phyloP scores from a whole-genome alignment of 139 green algal species.

The Tetradesmus obliquus region DNA sequence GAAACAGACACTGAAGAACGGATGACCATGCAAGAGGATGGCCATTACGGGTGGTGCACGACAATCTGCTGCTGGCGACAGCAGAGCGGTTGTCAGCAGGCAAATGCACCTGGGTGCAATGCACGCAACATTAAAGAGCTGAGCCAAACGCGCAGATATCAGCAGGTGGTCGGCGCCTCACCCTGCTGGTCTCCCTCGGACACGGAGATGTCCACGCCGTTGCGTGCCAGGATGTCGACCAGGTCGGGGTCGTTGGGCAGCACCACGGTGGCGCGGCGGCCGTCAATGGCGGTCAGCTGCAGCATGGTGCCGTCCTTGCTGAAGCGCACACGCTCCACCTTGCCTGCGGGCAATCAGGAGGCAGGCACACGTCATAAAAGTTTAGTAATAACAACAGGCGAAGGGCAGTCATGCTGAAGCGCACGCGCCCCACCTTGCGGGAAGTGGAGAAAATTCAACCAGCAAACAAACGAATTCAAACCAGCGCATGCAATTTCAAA shows the following conservation, averaged over 20 bases:
- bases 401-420: background rate
- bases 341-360: conserved; percentile 79
- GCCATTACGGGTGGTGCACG: too few relatives aligned
- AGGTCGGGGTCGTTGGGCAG: conserved; percentile 91
- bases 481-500: too few relatives aligned
- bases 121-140: too few relatives aligned
- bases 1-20: too few relatives aligned
- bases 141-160: too few relatives aligned
- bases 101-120: too few relatives aligned
- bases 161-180: background rate
- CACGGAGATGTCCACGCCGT: conserved; percentile 89
- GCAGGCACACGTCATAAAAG: background rate
- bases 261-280: conserved; percentile 79
- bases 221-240: conserved; percentile 87
- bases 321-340: conserved; percentile 99
- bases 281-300: conserved; percentile 87
- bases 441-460: too few relatives aligned
- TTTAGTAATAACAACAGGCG: background rate
- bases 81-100: too few relatives aligned
- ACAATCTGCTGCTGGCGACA: too few relatives aligned
- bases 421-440: too few relatives aligned
- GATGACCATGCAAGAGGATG: too few relatives aligned
- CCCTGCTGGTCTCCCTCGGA: conserved; percentile 79
- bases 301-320: conserved; percentile 94
- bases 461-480: too few relatives aligned